Evolutionary conservation across 805 yeast genomes (phyloP), one percentile per base, ranked within the genome.

Genomic region (Pichia californica): DNA sequence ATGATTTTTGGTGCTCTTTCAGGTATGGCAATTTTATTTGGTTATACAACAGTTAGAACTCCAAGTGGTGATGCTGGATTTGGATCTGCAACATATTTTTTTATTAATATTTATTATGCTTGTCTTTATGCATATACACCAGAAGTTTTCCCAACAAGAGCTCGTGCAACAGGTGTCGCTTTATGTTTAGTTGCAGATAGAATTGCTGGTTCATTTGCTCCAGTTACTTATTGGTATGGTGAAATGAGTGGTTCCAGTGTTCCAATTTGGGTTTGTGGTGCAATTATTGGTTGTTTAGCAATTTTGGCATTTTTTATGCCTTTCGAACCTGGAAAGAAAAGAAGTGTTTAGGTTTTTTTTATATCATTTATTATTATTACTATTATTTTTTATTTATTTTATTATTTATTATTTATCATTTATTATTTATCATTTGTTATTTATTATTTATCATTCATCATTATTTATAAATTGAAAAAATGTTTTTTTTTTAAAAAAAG

Each of bases 51-150:
- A 3, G 80, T 80, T 11, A 70, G 73, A 56, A 70, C 79, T 1
- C 64, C 75, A 36, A 63, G 71, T 6, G 77, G 69, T 64, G 77
- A 76, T 55, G 77, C 81, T 38, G 74, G 70, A 6, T 66, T 71
- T 40, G 63, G 68, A 27, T 59, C 73, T 10, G 71, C 73, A 29
- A 75, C 81, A 16, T 76, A 74, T 46, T 59, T 71, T 55, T 65
- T 67, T 45, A 53, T 70, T 45, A 66, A 70, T 57, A 65, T 77
- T 44, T 75, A 75, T 54, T 79, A 76, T 55, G 82, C 79, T 5
- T 73, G 75, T 18, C 59, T 80, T 18, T 80, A 77, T 53, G 85
- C 84, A 5, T 79, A 77, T 54, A 78, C 84, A 3, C 86, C 85
- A 0, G 83, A 80, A 54, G 74, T 76, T 20, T 70, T 80, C 57